Percentiles rank a stretch among this genome's conserved stretches.
These are phyloP conservation scores for Alternaria arbusti DNA, from an alignment of 2,329 filamentous ascomycete genomes.

Conservation along the genomic window DNA sequence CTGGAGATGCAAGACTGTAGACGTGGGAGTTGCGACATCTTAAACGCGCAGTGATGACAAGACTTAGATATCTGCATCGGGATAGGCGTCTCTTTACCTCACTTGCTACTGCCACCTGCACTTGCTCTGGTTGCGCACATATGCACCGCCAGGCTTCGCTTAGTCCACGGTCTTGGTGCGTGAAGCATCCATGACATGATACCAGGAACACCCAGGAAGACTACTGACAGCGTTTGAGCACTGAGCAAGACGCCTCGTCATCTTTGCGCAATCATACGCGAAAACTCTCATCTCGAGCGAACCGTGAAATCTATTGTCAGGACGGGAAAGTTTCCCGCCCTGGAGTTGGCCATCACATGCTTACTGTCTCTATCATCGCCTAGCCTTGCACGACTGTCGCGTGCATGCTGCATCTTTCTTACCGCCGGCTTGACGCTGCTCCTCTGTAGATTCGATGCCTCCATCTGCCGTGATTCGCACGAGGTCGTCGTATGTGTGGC, in stretches of 20 bases:
- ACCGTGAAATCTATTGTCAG: background rate
- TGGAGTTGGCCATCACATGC: background rate
- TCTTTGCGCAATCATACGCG: background rate
- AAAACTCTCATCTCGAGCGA: background rate
- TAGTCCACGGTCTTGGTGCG: background rate
- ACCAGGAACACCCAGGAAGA: background rate
- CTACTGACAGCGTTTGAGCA: background rate
- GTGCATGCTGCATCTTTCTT: background rate
- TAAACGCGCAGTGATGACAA: background rate
- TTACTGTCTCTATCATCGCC: background rate
- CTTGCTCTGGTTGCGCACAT: background rate
- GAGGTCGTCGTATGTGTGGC: background rate
- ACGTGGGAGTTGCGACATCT: background rate
- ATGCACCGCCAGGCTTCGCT: background rate
- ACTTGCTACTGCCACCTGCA: background rate
- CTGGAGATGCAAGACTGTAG: background rate
- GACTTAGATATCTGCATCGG: background rate
- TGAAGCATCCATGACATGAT: background rate
- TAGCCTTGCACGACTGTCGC: background rate
- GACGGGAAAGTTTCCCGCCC: background rate
- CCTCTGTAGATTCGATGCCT: background rate
- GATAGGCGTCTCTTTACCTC: background rate
- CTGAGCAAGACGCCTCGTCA: background rate
- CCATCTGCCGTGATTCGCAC: background rate
- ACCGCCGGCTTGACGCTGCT: background rate